phyloP scores from a whole-genome alignment of 2,329 filamentous ascomycete species.

The Sporothrix humicola region DNA sequence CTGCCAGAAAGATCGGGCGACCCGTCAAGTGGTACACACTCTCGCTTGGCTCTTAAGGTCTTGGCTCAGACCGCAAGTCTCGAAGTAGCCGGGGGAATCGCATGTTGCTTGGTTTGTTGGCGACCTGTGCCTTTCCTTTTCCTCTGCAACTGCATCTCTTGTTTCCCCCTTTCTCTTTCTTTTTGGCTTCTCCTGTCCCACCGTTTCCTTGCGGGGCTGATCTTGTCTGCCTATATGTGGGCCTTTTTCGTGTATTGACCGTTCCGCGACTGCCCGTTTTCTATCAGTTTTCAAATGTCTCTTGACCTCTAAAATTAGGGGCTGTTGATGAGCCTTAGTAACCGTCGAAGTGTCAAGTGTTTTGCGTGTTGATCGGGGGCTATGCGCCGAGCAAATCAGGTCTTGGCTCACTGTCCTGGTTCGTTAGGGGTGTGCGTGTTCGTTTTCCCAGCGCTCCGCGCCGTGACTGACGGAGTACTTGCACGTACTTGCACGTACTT shows the following conservation, averaged over 20 bases:
- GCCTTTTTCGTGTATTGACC: background rate
- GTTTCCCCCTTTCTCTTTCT: background rate
- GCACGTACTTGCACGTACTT: background rate
- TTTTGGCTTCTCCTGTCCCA: background rate
- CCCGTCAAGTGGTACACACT: constrained; percentile 31
- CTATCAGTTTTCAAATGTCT: background rate
- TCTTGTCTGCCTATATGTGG: too few relatives aligned
- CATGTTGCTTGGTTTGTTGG: background rate
- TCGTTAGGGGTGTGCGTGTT: background rate
- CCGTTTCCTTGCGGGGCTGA: background rate
- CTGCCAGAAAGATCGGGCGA: constrained; percentile 8
- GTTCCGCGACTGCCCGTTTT: background rate
- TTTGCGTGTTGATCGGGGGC: constrained; percentile 26
- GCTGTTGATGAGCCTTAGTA: background rate
- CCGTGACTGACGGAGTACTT: background rate
- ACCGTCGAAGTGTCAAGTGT: constrained; percentile 1
- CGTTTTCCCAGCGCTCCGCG: background rate
- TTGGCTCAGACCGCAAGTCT: constrained; percentile 27
- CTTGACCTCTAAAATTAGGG: background rate
- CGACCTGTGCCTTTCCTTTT: background rate
- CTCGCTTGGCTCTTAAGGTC: constrained; percentile 33
- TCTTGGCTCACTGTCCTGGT: constrained; percentile 12
- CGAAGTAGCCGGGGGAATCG: constrained; percentile 2
- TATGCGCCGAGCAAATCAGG: constrained; percentile 29
- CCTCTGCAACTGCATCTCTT: background rate